These are phyloP conservation scores for Panicum virgatum DNA, from an alignment of 202 grass and related monocot genomes.

Conservation along the genomic window DNA sequence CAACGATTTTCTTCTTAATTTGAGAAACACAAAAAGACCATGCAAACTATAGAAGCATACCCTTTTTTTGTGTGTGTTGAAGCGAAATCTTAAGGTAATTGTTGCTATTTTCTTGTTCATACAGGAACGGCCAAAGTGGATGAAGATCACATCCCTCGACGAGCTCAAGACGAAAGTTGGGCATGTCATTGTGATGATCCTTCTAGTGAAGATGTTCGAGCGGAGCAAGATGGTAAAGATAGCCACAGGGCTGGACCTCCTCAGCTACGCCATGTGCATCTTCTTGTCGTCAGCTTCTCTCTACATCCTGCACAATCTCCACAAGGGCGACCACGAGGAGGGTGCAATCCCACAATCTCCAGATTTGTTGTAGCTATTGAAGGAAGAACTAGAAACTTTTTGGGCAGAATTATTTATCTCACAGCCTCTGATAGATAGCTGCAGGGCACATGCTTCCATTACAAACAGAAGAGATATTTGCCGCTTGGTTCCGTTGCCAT, in stretches of 20 bases:
- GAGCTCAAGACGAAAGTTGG: slow-evolving; percentile 94
- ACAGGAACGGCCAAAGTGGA: slow-evolving; percentile 95
- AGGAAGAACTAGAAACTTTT: background rate
- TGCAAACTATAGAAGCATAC: background rate
- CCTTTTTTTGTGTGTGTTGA: background rate
- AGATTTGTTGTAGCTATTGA: background rate
- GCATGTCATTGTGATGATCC: slow-evolving; percentile 99
- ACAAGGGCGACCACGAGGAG: slow-evolving; percentile 58
- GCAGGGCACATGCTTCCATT: background rate
- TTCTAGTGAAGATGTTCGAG: slow-evolving; percentile 99
- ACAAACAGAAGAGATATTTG: background rate
- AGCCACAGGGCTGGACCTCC: slow-evolving; percentile 80
- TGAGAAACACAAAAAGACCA: background rate
- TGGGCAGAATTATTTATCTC: background rate
- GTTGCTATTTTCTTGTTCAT: background rate
- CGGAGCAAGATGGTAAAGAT: slow-evolving; percentile 98
- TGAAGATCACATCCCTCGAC: slow-evolving; percentile 91
- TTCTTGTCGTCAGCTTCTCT: slow-evolving; percentile 97
- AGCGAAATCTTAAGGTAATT: background rate
- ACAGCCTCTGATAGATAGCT: background rate
- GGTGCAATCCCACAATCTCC: slow-evolving; percentile 21
- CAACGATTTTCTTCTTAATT: background rate
- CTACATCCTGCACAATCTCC: slow-evolving; percentile 91
- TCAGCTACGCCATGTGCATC: slow-evolving; percentile 88
- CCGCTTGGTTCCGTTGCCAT: background rate